A percentile compares a stretch with the other conserved stretches of the same genome.
Conservation (phyloP, 2,329 filamentous ascomycete genomes). For the Xylaria arbuscula region DNA sequence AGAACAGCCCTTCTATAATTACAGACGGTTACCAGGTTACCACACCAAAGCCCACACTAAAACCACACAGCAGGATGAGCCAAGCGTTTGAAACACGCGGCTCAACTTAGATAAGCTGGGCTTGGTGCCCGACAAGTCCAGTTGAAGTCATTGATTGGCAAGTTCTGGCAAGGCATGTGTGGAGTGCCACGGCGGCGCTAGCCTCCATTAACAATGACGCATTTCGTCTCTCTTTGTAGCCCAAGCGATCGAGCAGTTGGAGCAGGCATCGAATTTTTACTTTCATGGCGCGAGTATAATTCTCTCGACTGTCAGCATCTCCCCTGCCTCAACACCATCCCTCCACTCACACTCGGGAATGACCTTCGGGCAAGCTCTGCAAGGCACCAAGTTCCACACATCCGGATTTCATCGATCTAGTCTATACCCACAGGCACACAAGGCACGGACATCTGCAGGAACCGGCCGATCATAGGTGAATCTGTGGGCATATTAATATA, state of each 20-base stretch:
- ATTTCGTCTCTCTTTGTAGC: constrained; percentile 34
- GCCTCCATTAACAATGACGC: constrained; percentile 47
- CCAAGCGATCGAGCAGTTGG: constrained; percentile 27
- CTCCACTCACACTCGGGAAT: constrained; percentile 10
- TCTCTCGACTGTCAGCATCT: constrained; percentile 33
- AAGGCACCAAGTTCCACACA: constrained; percentile 37
- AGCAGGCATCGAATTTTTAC: constrained; percentile 21
- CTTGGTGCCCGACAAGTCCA: constrained; percentile 37
- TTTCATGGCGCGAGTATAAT: constrained; percentile 37
- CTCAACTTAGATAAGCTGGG: constrained; percentile 19
- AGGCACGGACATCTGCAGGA: constrained; percentile 45
- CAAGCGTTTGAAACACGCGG: constrained; percentile 44
- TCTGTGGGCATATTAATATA: constrained; percentile 38
- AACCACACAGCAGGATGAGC: constrained; percentile 33
- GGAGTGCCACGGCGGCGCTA: constrained; percentile 40
- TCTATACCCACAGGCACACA: constrained; percentile 29
- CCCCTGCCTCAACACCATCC: constrained; percentile 15
- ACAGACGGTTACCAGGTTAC: constrained; percentile 13
- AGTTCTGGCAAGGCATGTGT: constrained; percentile 30
- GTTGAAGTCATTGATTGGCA: constrained; percentile 41
- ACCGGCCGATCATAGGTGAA: constrained; percentile 37
- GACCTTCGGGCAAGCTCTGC: constrained; percentile 21
- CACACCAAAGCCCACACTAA: constrained; percentile 9
- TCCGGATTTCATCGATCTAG: constrained; percentile 16
- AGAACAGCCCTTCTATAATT: neutral